phyloP scores from a whole-genome alignment of 2,329 filamentous ascomycete genomes.

The Metarhizium anisopliae region DNA sequence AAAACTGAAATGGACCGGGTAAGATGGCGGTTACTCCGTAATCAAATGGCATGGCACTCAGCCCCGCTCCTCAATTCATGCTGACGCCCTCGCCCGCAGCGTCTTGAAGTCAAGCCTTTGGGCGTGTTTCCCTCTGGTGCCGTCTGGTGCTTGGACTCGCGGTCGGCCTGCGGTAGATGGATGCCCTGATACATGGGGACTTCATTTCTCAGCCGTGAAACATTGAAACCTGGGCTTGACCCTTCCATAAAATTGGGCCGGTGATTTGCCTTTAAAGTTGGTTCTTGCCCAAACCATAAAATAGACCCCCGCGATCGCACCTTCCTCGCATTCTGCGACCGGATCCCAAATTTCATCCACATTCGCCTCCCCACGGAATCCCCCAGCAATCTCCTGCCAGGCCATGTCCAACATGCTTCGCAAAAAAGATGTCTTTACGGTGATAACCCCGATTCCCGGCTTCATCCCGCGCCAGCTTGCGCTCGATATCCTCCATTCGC shows the following conservation, averaged over 20 bases:
- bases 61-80: background rate
- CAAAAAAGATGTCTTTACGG: constrained; percentile 58
- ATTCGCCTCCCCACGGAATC: no score
- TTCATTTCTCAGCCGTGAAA: no score
- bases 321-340: background rate
- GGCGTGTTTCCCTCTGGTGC: no score
- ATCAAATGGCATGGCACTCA: background rate
- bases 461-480: constrained; percentile 64
- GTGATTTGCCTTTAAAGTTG: no score
- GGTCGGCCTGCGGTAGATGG: no score
- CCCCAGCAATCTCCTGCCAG: background rate
- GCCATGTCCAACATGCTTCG: constrained; percentile 35
- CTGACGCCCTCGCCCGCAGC: background rate
- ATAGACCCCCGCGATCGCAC: background rate
- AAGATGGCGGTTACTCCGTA: no score
- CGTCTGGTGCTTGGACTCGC: no score
- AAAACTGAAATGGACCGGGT: no score
- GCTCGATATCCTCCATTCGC: constrained; percentile 62
- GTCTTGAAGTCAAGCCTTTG: no score
- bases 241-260: no score
- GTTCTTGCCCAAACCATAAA: background rate
- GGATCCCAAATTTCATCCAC: background rate
- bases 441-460: constrained; percentile 60
- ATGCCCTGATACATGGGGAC: no score
- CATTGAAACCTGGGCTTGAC: no score